Conservation (phyloP, 1,284 basidiomycete genomes). For the Cryptococcus floricola region DNA sequence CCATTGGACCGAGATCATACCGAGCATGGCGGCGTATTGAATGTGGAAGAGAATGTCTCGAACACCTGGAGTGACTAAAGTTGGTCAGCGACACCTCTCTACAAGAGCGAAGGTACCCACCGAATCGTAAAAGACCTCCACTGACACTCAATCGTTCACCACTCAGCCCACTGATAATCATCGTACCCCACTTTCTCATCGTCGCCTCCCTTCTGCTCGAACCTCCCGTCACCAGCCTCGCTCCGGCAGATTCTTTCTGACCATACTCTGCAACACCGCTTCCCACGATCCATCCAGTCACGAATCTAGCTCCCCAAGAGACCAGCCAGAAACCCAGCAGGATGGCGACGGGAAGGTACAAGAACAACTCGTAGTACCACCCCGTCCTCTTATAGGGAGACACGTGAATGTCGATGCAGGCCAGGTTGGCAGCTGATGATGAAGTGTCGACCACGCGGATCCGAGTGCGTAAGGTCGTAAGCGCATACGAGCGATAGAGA, state of each 20-base stretch:
- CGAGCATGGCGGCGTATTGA: constrained; percentile 68
- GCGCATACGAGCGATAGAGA: constrained; percentile 63
- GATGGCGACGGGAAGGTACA: constrained; percentile 76
- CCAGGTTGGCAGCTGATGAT: constrained; percentile 61
- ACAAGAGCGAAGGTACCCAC: constrained; percentile 53
- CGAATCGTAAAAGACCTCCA: constrained; percentile 81
- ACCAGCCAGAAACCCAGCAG: constrained; percentile 76
- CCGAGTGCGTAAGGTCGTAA: constrained; percentile 78
- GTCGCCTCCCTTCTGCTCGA: constrained; percentile 31
- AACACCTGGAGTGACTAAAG: constrained; percentile 79
- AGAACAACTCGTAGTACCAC: constrained; percentile 70
- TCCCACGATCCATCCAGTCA: constrained; percentile 65
- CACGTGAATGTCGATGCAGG: constrained; percentile 74
- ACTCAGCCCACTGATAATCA: constrained; percentile 85
- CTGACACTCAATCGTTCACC: constrained; percentile 81
- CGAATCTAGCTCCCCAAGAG: constrained; percentile 71
- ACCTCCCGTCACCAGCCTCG: constrained; percentile 21
- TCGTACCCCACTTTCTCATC: constrained; percentile 64
- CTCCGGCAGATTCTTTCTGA: constrained; percentile 36
- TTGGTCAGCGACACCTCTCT: not conserved
- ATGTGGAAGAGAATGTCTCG: constrained; percentile 89
- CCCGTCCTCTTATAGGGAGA: constrained; percentile 66
- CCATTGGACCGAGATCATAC: constrained; percentile 93
- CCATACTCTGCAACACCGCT: constrained; percentile 38
- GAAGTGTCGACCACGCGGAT: constrained; percentile 83